Evolutionary conservation across 2,329 filamentous ascomycete species (phyloP).

Genomic region (Reticulascus tulasneorum): DNA sequence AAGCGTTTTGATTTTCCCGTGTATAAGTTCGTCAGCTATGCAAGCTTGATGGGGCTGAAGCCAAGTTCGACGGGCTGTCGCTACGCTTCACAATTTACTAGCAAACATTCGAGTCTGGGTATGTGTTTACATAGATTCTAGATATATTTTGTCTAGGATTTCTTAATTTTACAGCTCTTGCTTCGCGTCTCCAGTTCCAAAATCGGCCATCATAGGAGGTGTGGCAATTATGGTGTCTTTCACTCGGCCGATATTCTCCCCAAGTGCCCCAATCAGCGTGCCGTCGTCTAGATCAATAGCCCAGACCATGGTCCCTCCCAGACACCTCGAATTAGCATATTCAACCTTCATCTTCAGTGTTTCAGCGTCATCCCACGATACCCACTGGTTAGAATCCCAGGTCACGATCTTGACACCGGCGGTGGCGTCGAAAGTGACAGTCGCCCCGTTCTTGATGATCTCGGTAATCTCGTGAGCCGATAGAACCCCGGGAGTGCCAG

Average conservation of each 20-base stretch:
- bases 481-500: slow-evolving; percentile 23
- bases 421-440: slow-evolving; percentile 16
- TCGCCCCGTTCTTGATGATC: slow-evolving; percentile 20
- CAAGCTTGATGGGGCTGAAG: too few relatives aligned
- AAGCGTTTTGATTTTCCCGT: too few relatives aligned
- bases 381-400: slow-evolving; percentile 31
- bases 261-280: slow-evolving; percentile 14
- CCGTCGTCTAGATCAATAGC: slow-evolving; percentile 24
- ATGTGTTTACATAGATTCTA: too few relatives aligned
- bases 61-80: too few relatives aligned
- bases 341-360: slow-evolving; percentile 29
- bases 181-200: too few relatives aligned
- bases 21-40: too few relatives aligned
- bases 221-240: too few relatives aligned
- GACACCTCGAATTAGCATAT: slow-evolving; percentile 22
- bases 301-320: slow-evolving; percentile 26
- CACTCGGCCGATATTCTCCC: slow-evolving; percentile 5
- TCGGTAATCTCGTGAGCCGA: slow-evolving; percentile 26
- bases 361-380: slow-evolving; percentile 30
- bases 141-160: too few relatives aligned
- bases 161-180: too few relatives aligned
- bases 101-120: too few relatives aligned
- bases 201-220: too few relatives aligned
- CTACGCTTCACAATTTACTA: too few relatives aligned
- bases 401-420: slow-evolving; percentile 27